phyloP scores from a whole-genome alignment of 1,284 basidiomycete species.

The Paramarasmius palmivorus region DNA sequence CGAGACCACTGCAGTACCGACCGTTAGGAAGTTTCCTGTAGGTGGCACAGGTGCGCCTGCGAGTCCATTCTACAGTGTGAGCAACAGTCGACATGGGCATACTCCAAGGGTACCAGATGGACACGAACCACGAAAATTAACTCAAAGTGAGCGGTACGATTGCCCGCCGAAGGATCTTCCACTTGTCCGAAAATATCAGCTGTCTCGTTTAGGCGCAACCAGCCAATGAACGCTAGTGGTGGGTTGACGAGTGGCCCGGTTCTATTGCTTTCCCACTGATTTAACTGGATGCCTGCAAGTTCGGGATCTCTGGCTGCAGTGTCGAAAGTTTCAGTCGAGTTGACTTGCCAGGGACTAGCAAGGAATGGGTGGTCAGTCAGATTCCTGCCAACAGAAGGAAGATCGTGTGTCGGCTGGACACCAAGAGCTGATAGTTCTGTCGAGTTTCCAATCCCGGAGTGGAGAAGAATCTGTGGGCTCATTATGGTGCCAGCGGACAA shows the following conservation, averaged over 20 bases:
- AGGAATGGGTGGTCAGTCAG: slow-evolving; percentile 9
- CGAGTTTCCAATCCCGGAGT: slow-evolving; percentile 11
- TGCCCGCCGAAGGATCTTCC: slow-evolving; percentile 18
- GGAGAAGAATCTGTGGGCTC: slow-evolving; percentile 8
- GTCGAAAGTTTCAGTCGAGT: slow-evolving; percentile 4
- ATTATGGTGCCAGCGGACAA: slow-evolving; percentile 10
- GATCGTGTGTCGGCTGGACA: slow-evolving; percentile 5
- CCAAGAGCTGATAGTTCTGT: not conserved
- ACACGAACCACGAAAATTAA: slow-evolving; percentile 16
- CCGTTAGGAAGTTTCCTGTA: slow-evolving; percentile 24
- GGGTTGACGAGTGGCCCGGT: slow-evolving; percentile 10
- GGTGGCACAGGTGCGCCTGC: slow-evolving; percentile 11
- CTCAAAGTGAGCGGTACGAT: slow-evolving; percentile 19
- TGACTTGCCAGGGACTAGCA: slow-evolving; percentile 7
- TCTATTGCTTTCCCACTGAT: slow-evolving; percentile 7
- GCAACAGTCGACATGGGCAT: not conserved
- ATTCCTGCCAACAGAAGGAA: slow-evolving; percentile 11
- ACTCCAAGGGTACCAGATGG: not conserved
- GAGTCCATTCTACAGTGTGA: not conserved
- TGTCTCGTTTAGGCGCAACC: slow-evolving; percentile 17
- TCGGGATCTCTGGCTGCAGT: slow-evolving; percentile 4
- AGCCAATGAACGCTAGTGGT: slow-evolving; percentile 14
- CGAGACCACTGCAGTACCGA: slow-evolving; percentile 26
- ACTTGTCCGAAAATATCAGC: slow-evolving; percentile 11
- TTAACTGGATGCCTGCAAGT: slow-evolving; percentile 3